Conservation (phyloP, 2,329 filamentous ascomycete genomes). For the Fusarium sp. region DNA sequence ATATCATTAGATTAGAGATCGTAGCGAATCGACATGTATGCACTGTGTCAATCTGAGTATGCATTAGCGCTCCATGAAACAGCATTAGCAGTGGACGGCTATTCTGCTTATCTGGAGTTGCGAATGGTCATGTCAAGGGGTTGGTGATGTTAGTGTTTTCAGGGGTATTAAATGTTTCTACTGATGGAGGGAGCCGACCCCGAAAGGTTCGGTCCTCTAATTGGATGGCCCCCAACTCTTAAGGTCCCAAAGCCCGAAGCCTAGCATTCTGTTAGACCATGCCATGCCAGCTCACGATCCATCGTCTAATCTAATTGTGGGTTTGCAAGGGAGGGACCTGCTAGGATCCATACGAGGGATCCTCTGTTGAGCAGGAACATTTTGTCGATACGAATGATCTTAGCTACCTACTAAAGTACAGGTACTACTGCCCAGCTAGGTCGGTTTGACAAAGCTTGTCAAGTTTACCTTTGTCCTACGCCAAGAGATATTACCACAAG, state of each 20-base stretch:
- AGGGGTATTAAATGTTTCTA: constrained; percentile 19
- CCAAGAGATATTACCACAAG: not conserved
- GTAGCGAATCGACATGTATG: not conserved
- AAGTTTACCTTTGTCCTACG: not conserved
- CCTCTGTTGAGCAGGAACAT: not conserved
- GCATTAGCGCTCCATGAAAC: not conserved
- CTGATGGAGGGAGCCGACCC: constrained; percentile 7
- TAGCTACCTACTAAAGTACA: not conserved
- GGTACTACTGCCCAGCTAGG: not conserved
- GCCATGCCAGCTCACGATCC: constrained; percentile 34
- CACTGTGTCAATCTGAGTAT: not conserved
- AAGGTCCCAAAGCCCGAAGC: constrained; percentile 5
- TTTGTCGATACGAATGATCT: not conserved
- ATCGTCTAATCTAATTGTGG: constrained; percentile 20
- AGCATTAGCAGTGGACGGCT: not conserved
- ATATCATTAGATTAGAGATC: not conserved
- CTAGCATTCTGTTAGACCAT: constrained; percentile 24
- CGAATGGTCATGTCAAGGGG: constrained; percentile 9
- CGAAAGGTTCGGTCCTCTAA: constrained; percentile 10
- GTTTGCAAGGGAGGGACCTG: constrained; percentile 31
- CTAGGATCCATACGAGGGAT: constrained; percentile 5
- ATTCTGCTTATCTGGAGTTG: not conserved
- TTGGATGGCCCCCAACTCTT: constrained; percentile 13
- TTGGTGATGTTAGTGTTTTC: constrained; percentile 2
- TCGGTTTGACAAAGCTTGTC: not conserved